Evolutionary conservation across 1,139 yeast genomes (phyloP), one percentile per base, ranked within the genome.

Genomic region (Blastobotrys arbuscula): DNA sequence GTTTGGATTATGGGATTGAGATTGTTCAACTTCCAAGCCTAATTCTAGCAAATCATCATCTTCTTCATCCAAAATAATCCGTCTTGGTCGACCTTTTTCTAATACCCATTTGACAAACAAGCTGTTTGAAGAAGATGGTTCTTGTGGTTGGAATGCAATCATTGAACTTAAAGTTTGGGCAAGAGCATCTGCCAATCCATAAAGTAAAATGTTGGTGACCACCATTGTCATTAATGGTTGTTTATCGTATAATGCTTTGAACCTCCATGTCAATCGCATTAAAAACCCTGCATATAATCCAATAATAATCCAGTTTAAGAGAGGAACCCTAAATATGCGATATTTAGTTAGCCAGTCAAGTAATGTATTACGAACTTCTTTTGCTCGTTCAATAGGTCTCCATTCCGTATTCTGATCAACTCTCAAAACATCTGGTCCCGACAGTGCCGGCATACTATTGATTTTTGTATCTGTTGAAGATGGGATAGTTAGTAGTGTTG

Each of bases 101-200:
- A 66, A 50, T 12, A 67, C 58, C 48, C 59, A 58, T 48, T 59
- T 52, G 54, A 69, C 50, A 55, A 70, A 50, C 56, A 53, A 50
- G 52, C 58, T 48, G 40, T 44, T 47, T 24, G 46, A 53, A 12
- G 30, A 21, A 10, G 21, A 19, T 37, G 43, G 54, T 53, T 43
- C 24, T 44, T 53, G 50, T 33, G 60, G 63, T 3, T 63, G 63
- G 47, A 62, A 63, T 38, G 59, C 61, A 18, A 55, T 38, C 53
- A 60, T 56, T 2, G 63, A 55, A 6, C 78, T 58, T 2, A 85
- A 69, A 1, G 85, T 74, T 65, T 92, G 98, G 0, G 97, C 98
- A 53, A 89, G 66, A 0, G 92, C 81, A 62, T 90, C 98, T 0
- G 97, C 89, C 8, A 89, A 79, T 0, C 96, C 97, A 63, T 82